These are phyloP conservation scores for Ottelia alismoides DNA, from an alignment of 106 monocot species.

Conservation along the genomic window DNA sequence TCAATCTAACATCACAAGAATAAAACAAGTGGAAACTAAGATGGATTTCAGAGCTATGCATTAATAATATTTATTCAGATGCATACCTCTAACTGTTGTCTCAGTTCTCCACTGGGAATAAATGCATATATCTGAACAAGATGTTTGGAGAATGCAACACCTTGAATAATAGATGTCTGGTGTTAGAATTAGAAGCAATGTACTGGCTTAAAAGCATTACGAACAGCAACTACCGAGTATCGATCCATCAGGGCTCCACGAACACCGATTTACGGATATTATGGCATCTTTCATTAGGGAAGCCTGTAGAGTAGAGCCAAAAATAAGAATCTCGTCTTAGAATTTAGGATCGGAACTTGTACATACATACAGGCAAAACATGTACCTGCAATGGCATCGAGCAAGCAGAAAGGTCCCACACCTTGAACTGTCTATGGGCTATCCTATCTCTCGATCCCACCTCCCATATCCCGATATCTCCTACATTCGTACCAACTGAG, in stretches of 20 bases:
- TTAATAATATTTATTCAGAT: too few species aligned
- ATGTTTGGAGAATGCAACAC: constrained; percentile 98
- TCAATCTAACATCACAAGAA: neutral
- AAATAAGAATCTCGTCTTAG: too few species aligned
- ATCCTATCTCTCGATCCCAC: constrained; percentile 90
- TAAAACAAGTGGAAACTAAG: too few species aligned
- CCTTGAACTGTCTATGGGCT: constrained; percentile 72
- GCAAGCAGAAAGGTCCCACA: constrained; percentile 69
- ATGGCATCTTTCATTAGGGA: constrained; percentile 86
- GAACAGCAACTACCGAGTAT: constrained; percentile 74
- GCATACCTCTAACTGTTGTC: constrained; percentile 74
- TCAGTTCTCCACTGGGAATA: constrained; percentile 70
- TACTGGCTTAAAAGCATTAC: too few species aligned
- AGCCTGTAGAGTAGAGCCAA: too few species aligned
- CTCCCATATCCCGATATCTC: constrained; percentile 93
- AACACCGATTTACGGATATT: constrained; percentile 86
- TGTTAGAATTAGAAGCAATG: too few species aligned
- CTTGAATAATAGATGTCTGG: too few species aligned
- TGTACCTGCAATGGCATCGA: constrained; percentile 82
- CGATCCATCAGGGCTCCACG: constrained; percentile 96
- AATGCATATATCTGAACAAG: constrained; percentile 80
- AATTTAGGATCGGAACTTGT: too few species aligned
- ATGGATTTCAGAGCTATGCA: too few species aligned
- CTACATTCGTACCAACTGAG: constrained; percentile 94
- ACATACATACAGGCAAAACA: too few species aligned